A percentile compares a stretch with the other conserved stretches of the same genome.
phyloP scores from a whole-genome alignment of 2,329 filamentous ascomycete genomes.

The Apiospora aurea region DNA sequence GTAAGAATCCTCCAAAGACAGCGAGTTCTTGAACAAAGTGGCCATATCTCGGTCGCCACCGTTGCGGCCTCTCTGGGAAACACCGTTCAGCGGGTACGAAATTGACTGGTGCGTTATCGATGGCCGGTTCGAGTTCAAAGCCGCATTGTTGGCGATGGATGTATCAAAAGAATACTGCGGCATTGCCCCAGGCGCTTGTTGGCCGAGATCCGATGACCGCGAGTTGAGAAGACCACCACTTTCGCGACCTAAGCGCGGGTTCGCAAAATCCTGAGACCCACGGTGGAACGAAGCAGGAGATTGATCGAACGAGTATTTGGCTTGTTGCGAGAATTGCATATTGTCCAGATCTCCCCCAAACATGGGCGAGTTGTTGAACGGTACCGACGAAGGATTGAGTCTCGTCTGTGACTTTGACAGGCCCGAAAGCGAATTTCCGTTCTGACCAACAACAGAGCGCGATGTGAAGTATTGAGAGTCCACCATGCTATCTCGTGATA shows the following conservation, averaged over 20 bases:
- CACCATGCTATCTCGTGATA: slow-evolving; percentile 53
- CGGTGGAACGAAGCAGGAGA: slow-evolving; percentile 42
- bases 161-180: slow-evolving; percentile 25
- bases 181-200: slow-evolving; percentile 31
- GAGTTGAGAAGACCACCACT: slow-evolving; percentile 30
- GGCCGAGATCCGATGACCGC: slow-evolving; percentile 37
- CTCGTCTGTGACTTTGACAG: slow-evolving; percentile 47
- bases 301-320: slow-evolving; percentile 27
- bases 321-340: slow-evolving; percentile 35
- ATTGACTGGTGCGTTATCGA: slow-evolving; percentile 51
- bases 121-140: slow-evolving; percentile 44
- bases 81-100: slow-evolving; percentile 55
- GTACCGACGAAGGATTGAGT: slow-evolving; percentile 53
- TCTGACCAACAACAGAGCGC: slow-evolving; percentile 55
- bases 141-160: slow-evolving; percentile 1
- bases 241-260: slow-evolving; percentile 37
- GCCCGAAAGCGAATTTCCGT: slow-evolving; percentile 40
- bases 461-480: slow-evolving; percentile 52
- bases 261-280: slow-evolving; percentile 46
- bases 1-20: slow-evolving; percentile 41
- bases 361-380: slow-evolving; percentile 49
- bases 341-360: slow-evolving; percentile 50
- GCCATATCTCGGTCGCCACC: slow-evolving; percentile 45
- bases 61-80: slow-evolving; percentile 32
- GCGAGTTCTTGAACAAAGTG: slow-evolving; percentile 42